phyloP scores from a whole-genome alignment of 208 protist genomes.

The Wallacemonas rigidus region DNA sequence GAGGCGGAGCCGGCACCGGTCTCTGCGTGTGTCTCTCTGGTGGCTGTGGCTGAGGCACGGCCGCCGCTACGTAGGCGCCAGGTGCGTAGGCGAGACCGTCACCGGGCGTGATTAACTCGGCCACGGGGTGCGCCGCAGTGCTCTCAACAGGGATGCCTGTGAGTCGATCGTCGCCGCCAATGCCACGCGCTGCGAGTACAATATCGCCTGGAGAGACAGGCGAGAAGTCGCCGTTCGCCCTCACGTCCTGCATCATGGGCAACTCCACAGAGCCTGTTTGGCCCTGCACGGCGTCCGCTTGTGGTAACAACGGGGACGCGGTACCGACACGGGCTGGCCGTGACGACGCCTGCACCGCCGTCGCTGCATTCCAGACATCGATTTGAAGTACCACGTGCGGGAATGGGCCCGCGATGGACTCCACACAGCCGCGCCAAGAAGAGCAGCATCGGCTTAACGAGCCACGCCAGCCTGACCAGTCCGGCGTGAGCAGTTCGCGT shows the following conservation, averaged over 20 bases:
- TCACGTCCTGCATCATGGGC: neutral
- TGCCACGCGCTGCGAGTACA: neutral
- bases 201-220: constrained; percentile 3
- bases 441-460: constrained; percentile 1
- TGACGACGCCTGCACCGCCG: neutral
- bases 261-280: neutral
- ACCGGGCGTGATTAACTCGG: neutral
- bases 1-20: neutral
- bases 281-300: too few relatives aligned
- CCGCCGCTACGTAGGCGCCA: neutral
- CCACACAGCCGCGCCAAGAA: neutral
- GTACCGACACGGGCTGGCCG: too few relatives aligned
- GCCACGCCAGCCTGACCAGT: constrained; percentile 11
- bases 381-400: neutral
- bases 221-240: neutral
- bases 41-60: too few relatives aligned
- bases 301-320: too few relatives aligned
- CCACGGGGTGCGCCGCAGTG: neutral
- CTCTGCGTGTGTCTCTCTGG: neutral
- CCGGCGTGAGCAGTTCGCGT: constrained; percentile 3
- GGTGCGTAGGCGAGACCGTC: neutral
- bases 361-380: neutral
- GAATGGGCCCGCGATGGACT: neutral
- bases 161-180: neutral
- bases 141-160: constrained; percentile 5